Percentiles rank a stretch among this genome's conserved stretches.
phyloP scores from a whole-genome alignment of 805 yeast species.

The Vanderwaltozyma verrucispora region DNA sequence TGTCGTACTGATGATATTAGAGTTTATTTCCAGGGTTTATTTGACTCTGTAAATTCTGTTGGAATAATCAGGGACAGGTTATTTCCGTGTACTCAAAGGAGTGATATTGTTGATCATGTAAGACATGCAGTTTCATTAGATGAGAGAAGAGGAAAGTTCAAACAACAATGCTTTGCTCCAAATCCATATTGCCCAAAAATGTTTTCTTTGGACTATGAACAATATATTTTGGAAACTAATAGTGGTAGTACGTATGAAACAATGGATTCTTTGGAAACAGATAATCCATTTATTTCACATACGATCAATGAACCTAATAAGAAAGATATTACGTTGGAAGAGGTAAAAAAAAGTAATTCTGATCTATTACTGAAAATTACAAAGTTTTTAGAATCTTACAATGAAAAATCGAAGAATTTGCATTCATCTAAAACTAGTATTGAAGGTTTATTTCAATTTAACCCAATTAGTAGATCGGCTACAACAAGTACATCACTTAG shows the following conservation, averaged over 20 bases:
- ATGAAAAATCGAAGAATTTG: not conserved
- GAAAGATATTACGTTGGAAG: not conserved
- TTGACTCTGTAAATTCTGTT: conserved; percentile 61
- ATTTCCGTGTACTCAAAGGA: conserved; percentile 47
- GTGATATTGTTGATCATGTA: conserved; percentile 43
- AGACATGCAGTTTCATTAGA: conserved; percentile 61
- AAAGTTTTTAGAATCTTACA: conserved; percentile 1
- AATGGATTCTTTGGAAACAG: too few species aligned
- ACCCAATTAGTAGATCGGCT: not conserved
- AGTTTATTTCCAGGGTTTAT: conserved; percentile 53
- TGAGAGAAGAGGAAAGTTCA: conserved; percentile 55
- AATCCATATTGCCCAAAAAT: conserved; percentile 29
- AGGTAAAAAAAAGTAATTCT: not conserved
- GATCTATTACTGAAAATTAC: conserved; percentile 3
- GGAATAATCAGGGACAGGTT: conserved; percentile 47
- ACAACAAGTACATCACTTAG: conserved; percentile 5
- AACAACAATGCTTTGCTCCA: conserved; percentile 44
- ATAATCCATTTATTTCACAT: too few species aligned
- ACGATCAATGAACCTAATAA: not conserved
- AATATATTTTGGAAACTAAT: not conserved
- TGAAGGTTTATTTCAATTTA: conserved; percentile 1
- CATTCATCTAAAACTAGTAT: not conserved
- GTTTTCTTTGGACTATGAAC: conserved; percentile 3
- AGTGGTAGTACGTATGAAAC: too few species aligned
- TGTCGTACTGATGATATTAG: conserved; percentile 33